Evolutionary conservation across 2,329 filamentous ascomycete genomes (phyloP).

Genomic region (Arthrocladium fulminans): DNA sequence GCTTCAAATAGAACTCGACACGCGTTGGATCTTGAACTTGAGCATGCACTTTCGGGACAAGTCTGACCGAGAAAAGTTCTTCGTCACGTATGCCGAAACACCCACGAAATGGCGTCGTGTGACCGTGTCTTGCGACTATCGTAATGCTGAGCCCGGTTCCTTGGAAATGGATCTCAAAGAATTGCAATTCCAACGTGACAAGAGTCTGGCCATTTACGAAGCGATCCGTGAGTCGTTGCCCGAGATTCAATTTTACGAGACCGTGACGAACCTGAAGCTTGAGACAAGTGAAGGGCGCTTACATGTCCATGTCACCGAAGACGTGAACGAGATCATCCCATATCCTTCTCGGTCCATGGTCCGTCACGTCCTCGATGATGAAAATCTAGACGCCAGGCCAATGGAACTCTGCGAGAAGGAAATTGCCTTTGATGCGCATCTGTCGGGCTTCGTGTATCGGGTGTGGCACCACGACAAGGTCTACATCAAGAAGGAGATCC

Average conservation of each 20-base stretch:
- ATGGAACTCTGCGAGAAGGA: conserved; percentile 58
- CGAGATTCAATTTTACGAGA: conserved; percentile 95
- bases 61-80: conserved; percentile 92
- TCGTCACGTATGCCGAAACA: conserved; percentile 82
- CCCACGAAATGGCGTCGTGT: conserved; percentile 75
- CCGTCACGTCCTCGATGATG: conserved; percentile 51
- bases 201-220: conserved; percentile 87
- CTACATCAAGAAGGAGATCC: conserved; percentile 97
- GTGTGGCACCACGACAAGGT: conserved; percentile 59
- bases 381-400: conserved; percentile 36
- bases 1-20: conserved; percentile 74
- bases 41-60: conserved; percentile 97
- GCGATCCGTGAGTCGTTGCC: conserved; percentile 81
- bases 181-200: conserved; percentile 78
- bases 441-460: conserved; percentile 97
- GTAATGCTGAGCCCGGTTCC: conserved; percentile 67
- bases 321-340: conserved; percentile 85
- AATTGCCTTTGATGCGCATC: conserved; percentile 77
- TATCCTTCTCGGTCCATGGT: conserved; percentile 69
- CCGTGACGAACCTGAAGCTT: conserved; percentile 89
- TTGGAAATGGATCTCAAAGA: conserved; percentile 73
- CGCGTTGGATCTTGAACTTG: conserved; percentile 88
- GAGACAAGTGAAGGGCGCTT: conserved; percentile 79
- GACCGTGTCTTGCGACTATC: conserved; percentile 89
- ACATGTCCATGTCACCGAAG: conserved; percentile 96